These are phyloP conservation scores for Colletotrichum eremochloae DNA, from an alignment of 2,329 filamentous ascomycete species.

Conservation along the genomic window DNA sequence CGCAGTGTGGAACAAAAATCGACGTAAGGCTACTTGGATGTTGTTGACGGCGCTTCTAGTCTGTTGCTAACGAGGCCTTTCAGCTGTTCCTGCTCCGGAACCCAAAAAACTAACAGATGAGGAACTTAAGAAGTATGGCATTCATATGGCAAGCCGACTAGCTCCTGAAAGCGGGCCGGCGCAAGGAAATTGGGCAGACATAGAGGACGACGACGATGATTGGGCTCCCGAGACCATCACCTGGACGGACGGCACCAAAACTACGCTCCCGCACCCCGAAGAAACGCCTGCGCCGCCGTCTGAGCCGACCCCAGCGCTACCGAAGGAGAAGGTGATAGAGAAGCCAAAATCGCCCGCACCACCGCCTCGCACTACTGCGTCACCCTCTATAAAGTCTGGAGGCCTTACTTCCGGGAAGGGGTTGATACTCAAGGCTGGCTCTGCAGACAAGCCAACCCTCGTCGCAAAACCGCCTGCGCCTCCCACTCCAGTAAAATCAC, in stretches of 20 bases:
- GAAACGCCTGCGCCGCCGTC: constrained; percentile 55
- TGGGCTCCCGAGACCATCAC: constrained; percentile 88
- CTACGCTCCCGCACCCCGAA: constrained; percentile 76
- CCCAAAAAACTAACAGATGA: constrained; percentile 89
- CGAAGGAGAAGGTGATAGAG: constrained; percentile 52
- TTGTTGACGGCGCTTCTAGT: background rate
- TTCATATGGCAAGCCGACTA: constrained; percentile 84
- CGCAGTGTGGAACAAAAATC: constrained; percentile 91
- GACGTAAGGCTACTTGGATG: constrained; percentile 68
- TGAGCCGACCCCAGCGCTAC: constrained; percentile 47
- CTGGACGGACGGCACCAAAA: constrained; percentile 91
- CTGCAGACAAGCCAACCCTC: constrained; percentile 78
- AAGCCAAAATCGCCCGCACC: constrained; percentile 61
- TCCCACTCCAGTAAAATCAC: constrained; percentile 84
- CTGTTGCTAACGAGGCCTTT: constrained; percentile 45
- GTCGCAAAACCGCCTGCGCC: constrained; percentile 78
- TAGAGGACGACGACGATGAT: constrained; percentile 89
- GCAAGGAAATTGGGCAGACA: constrained; percentile 89
- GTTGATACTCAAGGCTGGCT: constrained; percentile 73
- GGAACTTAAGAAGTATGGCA: constrained; percentile 87
- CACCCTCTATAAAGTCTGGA: constrained; percentile 59
- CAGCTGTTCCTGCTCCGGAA: constrained; percentile 75
- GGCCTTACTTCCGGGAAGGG: constrained; percentile 69
- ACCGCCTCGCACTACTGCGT: constrained; percentile 49
- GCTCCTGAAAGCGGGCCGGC: constrained; percentile 81